These are phyloP conservation scores for Globisporangium lucens DNA, from an alignment of 352 stramenopile species.

Conservation along the genomic window DNA sequence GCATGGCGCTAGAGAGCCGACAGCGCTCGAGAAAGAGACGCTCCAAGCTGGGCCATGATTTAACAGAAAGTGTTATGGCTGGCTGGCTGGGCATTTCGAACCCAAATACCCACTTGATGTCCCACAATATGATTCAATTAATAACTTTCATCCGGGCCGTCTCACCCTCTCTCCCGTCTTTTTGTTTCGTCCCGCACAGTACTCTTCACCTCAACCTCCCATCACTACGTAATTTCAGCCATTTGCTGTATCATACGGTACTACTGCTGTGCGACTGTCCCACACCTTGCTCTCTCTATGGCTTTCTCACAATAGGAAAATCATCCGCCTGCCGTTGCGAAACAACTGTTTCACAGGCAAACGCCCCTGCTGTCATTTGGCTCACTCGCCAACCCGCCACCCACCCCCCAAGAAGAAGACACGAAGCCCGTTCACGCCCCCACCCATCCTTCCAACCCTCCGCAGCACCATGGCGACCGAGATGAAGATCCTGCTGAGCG, in stretches of 20 bases:
- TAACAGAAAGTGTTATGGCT: background rate
- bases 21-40: background rate
- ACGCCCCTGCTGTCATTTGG: background rate
- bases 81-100: background rate
- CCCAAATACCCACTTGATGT: background rate
- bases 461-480: conserved; percentile 30
- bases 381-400: background rate
- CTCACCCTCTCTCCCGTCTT: background rate
- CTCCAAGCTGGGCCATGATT: background rate
- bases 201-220: background rate
- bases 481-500: conserved; percentile 57
- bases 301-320: background rate
- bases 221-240: background rate
- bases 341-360: background rate
- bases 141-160: background rate
- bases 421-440: background rate
- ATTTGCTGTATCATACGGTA: background rate
- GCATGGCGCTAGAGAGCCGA: background rate
- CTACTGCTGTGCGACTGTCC: background rate
- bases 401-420: background rate
- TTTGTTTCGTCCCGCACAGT: background rate
- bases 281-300: background rate
- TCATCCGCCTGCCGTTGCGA: background rate
- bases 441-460: background rate
- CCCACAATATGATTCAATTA: background rate